Percentiles rank a stretch among this genome's conserved stretches.
phyloP scores from a whole-genome alignment of 495 filamentous ascomycete species.

The Hypoxylon fuscum region DNA sequence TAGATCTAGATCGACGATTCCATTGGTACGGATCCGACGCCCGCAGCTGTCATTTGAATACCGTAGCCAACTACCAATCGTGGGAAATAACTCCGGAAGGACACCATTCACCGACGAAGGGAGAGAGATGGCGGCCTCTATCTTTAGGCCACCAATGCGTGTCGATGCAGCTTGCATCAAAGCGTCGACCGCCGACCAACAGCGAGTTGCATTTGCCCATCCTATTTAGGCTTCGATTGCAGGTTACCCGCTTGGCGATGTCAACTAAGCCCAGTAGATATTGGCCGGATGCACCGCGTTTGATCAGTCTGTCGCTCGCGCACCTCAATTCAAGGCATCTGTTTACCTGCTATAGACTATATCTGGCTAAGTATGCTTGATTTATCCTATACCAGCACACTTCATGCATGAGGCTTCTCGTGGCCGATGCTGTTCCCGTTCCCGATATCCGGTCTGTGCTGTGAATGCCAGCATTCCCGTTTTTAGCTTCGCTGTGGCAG shows the following conservation, averaged over 20 bases:
- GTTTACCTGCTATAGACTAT: conserved; percentile 5
- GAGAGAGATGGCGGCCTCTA: conserved; percentile 16
- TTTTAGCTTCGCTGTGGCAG: conserved; percentile 39
- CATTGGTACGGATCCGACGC: conserved; percentile 27
- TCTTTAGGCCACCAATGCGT: conserved; percentile 24
- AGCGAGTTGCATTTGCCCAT: conserved; percentile 33
- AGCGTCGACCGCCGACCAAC: conserved; percentile 21
- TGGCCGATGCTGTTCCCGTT: conserved; percentile 5
- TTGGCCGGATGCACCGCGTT: conserved; percentile 20
- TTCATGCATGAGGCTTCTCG: conserved; percentile 9
- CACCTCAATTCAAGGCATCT: conserved; percentile 14
- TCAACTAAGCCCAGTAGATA: conserved; percentile 28
- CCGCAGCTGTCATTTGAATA: conserved; percentile 15
- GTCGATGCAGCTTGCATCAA: conserved; percentile 26
- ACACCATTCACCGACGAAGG: conserved; percentile 24
- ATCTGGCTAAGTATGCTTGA: conserved; percentile 21
- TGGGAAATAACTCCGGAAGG: conserved; percentile 10
- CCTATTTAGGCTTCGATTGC: conserved; percentile 36
- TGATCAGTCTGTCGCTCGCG: conserved; percentile 6
- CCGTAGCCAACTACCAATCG: conserved; percentile 16
- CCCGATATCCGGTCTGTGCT: conserved; percentile 27
- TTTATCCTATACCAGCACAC: conserved; percentile 15
- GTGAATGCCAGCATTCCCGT: conserved; percentile 32
- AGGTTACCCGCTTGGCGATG: conserved; percentile 27
- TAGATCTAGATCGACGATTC: conserved; percentile 24